Evolutionary conservation across 495 filamentous ascomycete species (phyloP).

Genomic region (Melanomma pulvis-pyrius): DNA sequence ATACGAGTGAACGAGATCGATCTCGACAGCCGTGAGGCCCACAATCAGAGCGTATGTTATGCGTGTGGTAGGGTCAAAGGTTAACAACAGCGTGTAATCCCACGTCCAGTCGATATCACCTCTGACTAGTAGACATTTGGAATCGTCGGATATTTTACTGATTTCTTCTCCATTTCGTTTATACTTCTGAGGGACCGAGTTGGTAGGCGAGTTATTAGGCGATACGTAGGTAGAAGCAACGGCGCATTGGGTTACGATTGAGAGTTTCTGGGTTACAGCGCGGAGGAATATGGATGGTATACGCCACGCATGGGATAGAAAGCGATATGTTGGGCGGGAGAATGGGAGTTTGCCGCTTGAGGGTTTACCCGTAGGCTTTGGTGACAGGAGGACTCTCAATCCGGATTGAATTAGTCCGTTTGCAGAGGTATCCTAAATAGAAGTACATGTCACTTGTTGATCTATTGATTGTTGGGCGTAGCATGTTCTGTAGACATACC

Average conservation of each 20-base stretch:
- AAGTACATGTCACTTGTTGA: too few relatives aligned
- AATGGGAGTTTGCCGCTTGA: slow-evolving; percentile 23
- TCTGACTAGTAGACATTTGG: slow-evolving; percentile 9
- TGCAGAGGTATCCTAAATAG: slow-evolving; percentile 2
- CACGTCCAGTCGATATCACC: slow-evolving; percentile 25
- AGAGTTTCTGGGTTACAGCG: slow-evolving; percentile 17
- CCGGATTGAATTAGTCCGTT: slow-evolving; percentile 15
- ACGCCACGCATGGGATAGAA: slow-evolving; percentile 11
- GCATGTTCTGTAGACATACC: not conserved
- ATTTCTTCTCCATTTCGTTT: not conserved
- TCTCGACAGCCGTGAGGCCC: slow-evolving; percentile 19
- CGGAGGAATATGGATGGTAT: slow-evolving; percentile 19
- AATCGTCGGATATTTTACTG: slow-evolving; percentile 2
- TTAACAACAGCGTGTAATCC: slow-evolving; percentile 16
- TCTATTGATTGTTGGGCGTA: too few relatives aligned
- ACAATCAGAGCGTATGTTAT: slow-evolving; percentile 17
- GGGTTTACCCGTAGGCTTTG: slow-evolving; percentile 21
- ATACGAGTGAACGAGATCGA: slow-evolving; percentile 15
- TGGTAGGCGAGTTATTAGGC: not conserved
- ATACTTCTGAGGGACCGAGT: not conserved
- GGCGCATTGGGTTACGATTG: slow-evolving; percentile 16
- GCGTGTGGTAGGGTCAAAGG: not conserved
- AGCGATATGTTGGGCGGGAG: slow-evolving; percentile 3
- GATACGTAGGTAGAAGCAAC: not conserved
- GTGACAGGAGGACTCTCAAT: slow-evolving; percentile 18